Conservation (phyloP, 1,139 yeast species). For the Sporopachydermia cereana region DNA sequence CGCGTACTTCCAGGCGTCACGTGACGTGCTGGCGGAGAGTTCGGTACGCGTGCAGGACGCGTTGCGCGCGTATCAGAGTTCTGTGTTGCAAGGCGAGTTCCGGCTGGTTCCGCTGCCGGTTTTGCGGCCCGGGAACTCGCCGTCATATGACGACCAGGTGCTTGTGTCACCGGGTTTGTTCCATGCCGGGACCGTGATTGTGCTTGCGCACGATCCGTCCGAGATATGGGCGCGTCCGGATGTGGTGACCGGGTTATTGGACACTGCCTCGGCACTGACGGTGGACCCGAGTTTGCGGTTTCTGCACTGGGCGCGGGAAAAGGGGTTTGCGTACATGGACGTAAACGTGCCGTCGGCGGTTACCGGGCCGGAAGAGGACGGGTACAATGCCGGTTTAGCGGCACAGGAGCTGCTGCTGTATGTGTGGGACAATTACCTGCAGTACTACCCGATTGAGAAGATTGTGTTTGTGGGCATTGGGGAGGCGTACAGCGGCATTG, state of each 20-base stretch:
- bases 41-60: constrained; percentile 41
- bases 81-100: constrained; percentile 40
- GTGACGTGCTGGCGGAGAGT: constrained; percentile 15
- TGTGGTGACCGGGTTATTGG: constrained; percentile 68
- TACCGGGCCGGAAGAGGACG: constrained; percentile 28
- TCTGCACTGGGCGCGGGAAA: constrained; percentile 45
- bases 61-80: constrained; percentile 58
- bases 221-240: constrained; percentile 86
- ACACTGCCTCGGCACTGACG: constrained; percentile 56
- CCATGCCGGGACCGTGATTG: constrained; percentile 47
- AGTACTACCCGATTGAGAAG: constrained; percentile 60
- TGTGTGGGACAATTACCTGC: constrained; percentile 84
- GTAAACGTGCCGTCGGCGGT: constrained; percentile 53
- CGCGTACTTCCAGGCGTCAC: background rate
- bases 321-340: constrained; percentile 71
- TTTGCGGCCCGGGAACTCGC: constrained; percentile 36
- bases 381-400: constrained; percentile 49
- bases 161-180: constrained; percentile 68
- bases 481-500: constrained; percentile 78
- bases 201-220: constrained; percentile 84
- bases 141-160: constrained; percentile 54
- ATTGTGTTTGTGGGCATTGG: constrained; percentile 83
- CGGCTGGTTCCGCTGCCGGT: constrained; percentile 64
- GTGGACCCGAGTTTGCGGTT: constrained; percentile 48
- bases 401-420: constrained; percentile 71